Evolutionary conservation across 2,329 filamentous ascomycete genomes (phyloP), one percentile per base, ranked within the genome.

Genomic region (Coniochaeta ligniaria): DNA sequence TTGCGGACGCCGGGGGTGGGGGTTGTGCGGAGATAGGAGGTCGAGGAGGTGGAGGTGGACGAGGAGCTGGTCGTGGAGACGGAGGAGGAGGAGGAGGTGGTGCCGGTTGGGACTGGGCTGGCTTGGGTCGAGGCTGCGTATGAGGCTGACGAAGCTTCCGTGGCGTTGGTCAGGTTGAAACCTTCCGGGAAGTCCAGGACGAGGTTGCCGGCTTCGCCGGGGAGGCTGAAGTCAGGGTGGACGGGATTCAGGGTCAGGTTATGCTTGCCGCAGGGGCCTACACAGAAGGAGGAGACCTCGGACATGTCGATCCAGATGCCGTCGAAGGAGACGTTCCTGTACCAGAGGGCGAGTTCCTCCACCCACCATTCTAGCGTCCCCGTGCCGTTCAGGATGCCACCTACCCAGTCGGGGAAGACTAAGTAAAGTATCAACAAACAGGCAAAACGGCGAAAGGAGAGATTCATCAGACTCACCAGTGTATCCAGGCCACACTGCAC

Each of bases 401-500:
- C 82, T 6, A 82, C 72, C 87, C 88, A 93, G 68, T 94, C 90
- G 0, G 88, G 87, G 71, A 85, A 91, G 9, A 84, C 87, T 74
- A 47, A 26, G 12, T 2, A 26, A 12, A 26, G 22, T 24, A 16
- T 47, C 6, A 24, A 6, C 2, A 28, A 1, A 24, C 63, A 12
- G 62, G 59, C n/a, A 24, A 7, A 22, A 12, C 6, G 24, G 24
- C 7, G 43, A 22, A 24, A 55, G 17, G 12, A 7, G 35, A 38
- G n/a, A 41, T 3, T 41, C 16, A 6, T 41, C 38, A 41, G 38
- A 62, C 63, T 59, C 65, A 74, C 73, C 63, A 0, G 87, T 86
- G 61, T 83, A 83, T 24, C 90, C 90, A 16, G 90, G 88, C 90
- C 90, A 93, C 24, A 92, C 89, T 8, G 85, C 81, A 31, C 89